Evolutionary conservation across 2,329 filamentous ascomycete genomes (phyloP), one percentile per base, ranked within the genome.

Genomic region (Fusarium dlaminii): DNA sequence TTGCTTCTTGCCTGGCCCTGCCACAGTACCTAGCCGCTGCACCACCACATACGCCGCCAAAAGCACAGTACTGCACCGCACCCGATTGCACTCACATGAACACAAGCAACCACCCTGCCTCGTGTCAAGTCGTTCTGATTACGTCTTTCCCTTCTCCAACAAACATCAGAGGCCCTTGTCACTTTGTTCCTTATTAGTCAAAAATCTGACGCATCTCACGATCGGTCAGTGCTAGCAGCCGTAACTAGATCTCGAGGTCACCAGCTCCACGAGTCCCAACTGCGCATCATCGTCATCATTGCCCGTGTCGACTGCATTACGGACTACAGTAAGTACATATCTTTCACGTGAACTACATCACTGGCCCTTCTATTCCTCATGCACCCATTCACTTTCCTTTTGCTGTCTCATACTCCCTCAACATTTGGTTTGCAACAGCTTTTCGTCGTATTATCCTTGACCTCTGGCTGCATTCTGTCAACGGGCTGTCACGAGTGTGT

Each of bases 401-500:
- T 20, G 6, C 57, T 66, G 34, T 45, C 43, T 22, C 51, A 27
- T 34, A 29, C 52, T 40, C 45, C 22, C 40, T 59, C 51, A 46
- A 59, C 27, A 54, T 54, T 42, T 37, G 27, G 49, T 46, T 48
- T 60, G 45, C 24, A 69, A 63, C 54, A 49, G 32, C 64, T 56
- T 66, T 52, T 61, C 70, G 39, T 56, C 34, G 45, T 57, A 54
- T 58, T 66, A 20, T 66, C 45, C 45, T 60, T 66, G 43, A 59
- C 42, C 46, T 60, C 65, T 56, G 65, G 68, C 67, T 70, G 69
- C 68, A 68, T 77, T 75, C 70, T 72, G 66, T 77, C 63, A 64
- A 73, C 74, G 72, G 75, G 75, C 74, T 78, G 78, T 80, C 78
- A 80, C 78, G 78, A 80, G 78, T 68, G 73, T 79, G 74, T 77